A percentile compares a stretch with the other conserved stretches of the same genome.
phyloP scores from a whole-genome alignment of 768 basidiomycete genomes.

The Russula emetica region DNA sequence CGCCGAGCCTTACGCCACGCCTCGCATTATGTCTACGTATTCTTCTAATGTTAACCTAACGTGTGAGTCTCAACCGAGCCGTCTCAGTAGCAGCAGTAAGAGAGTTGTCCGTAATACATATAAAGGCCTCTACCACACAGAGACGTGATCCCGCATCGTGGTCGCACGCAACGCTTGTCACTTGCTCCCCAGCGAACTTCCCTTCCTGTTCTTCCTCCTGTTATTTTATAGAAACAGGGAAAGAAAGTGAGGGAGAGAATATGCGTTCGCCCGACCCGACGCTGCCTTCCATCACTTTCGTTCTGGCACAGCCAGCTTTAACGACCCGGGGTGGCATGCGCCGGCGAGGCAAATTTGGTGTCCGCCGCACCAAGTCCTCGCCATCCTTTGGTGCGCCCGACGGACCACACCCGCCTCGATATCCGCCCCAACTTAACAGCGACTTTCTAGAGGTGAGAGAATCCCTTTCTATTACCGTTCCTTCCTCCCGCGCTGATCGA shows the following conservation, averaged over 20 bases:
- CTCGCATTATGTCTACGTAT: background rate
- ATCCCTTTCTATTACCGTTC: background rate
- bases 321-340: constrained; percentile 2
- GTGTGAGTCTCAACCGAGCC: background rate
- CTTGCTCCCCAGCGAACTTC: background rate
- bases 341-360: constrained; percentile 2
- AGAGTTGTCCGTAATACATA: constrained; percentile 1
- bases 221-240: background rate
- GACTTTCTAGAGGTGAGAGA: constrained; percentile 24
- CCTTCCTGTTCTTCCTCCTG: background rate
- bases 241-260: background rate
- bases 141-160: background rate
- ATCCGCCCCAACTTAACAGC: constrained; percentile 26
- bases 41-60: background rate
- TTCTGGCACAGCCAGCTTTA: constrained; percentile 6
- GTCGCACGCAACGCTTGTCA: background rate
- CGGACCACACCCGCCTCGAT: constrained; percentile 22
- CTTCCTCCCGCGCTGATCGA: constrained; percentile 2
- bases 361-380: constrained; percentile 15
- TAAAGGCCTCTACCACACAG: background rate
- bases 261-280: constrained; percentile 25
- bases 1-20: background rate
- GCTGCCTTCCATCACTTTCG: constrained; percentile 27
- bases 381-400: constrained; percentile 9
- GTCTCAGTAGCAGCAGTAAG: background rate